These are phyloP conservation scores for Chalaropsis ovoidea DNA, from an alignment of 2,329 filamentous ascomycete genomes.

Conservation along the genomic window DNA sequence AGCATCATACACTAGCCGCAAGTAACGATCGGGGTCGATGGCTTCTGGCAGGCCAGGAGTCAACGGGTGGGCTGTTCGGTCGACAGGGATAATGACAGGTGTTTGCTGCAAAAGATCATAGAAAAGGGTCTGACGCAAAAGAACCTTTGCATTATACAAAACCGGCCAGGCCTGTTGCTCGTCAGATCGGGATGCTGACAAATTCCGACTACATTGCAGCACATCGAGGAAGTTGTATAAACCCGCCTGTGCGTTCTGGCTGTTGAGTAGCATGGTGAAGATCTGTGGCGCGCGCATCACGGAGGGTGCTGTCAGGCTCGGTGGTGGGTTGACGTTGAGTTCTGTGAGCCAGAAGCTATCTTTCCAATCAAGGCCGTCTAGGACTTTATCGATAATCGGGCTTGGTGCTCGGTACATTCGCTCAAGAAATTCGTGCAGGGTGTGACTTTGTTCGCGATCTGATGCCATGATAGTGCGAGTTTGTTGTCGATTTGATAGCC, in stretches of 20 bases:
- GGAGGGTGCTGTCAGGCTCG: slow-evolving; percentile 26
- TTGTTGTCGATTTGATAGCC: slow-evolving; percentile 29
- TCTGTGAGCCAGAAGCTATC: slow-evolving; percentile 46
- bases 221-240: slow-evolving; percentile 46
- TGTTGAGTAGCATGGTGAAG: slow-evolving; percentile 42
- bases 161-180: slow-evolving; percentile 43
- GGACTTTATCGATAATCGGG: slow-evolving; percentile 37
- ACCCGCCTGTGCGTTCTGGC: slow-evolving; percentile 41
- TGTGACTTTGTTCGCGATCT: slow-evolving; percentile 35
- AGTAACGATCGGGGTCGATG: slow-evolving; percentile 40
- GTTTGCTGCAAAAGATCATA: slow-evolving; percentile 44
- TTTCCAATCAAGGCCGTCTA: slow-evolving; percentile 42
- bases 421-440: slow-evolving; percentile 45
- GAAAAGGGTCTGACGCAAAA: slow-evolving; percentile 46
- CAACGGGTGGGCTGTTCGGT: slow-evolving; percentile 29
- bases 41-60: slow-evolving; percentile 34
- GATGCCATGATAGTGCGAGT: slow-evolving; percentile 43
- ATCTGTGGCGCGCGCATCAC: slow-evolving; percentile 40
- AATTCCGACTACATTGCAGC: slow-evolving; percentile 40
- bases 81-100: slow-evolving; percentile 35
- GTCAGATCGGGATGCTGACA: slow-evolving; percentile 40
- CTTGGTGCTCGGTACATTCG: slow-evolving; percentile 37
- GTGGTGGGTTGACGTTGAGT: neutral
- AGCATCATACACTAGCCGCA: slow-evolving; percentile 41
- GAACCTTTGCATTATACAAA: slow-evolving; percentile 45